Evolutionary conservation across 164 flowering plant species (phyloP).

Genomic region (Tinospora cordifolia): DNA sequence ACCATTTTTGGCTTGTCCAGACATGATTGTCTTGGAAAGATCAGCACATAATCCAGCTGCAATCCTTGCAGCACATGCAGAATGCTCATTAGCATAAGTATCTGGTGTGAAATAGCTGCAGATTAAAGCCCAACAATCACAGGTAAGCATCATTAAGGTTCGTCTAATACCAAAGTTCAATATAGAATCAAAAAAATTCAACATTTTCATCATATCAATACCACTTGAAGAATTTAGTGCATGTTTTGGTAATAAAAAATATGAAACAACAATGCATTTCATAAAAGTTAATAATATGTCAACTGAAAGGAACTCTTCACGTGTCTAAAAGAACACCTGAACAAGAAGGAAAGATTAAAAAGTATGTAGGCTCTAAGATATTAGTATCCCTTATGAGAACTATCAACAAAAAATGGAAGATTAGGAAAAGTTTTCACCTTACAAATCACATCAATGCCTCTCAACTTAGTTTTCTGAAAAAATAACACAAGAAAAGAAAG

Average conservation of each 20-base stretch:
- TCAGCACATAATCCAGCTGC: constrained; percentile 98
- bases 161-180: not conserved
- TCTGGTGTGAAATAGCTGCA: constrained; percentile 92
- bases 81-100: constrained; percentile 93
- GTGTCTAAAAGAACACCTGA: not conserved
- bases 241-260: not conserved
- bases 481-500: too few species aligned
- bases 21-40: constrained; percentile 63
- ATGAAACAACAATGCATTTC: not conserved
- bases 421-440: too few species aligned
- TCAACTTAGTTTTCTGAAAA: too few species aligned
- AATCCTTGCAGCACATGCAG: constrained; percentile 87
- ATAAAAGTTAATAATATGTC: not conserved
- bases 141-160: constrained; percentile 2
- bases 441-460: too few species aligned
- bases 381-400: not conserved
- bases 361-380: not conserved
- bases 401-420: too few species aligned
- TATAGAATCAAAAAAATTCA: not conserved
- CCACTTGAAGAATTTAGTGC: not conserved
- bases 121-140: constrained; percentile 10
- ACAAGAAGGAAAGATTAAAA: not conserved
- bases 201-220: not conserved
- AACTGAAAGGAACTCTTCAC: not conserved
- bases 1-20: constrained; percentile 79